Evolutionary conservation across 2,329 filamentous ascomycete species (phyloP).

Genomic region (Aspergillus unguis): DNA sequence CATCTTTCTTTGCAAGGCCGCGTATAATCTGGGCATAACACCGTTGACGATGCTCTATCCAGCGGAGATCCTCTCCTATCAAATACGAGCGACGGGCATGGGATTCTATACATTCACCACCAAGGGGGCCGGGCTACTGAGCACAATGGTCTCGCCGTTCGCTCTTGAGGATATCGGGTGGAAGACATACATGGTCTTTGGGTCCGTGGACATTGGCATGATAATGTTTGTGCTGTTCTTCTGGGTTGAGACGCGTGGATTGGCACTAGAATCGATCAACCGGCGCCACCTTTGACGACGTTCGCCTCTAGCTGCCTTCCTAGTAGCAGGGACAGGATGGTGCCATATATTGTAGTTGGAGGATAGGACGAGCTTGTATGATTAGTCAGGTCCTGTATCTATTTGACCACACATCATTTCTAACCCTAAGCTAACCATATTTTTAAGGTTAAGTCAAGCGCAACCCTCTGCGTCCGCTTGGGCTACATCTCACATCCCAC

Average conservation of each 20-base stretch:
- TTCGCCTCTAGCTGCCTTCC: neutral
- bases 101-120: slow-evolving; percentile 32
- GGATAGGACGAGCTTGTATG: too few relatives aligned
- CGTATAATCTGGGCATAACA: slow-evolving; percentile 52
- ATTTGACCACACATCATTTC: too few relatives aligned
- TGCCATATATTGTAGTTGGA: too few relatives aligned
- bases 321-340: too few relatives aligned
- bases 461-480: too few relatives aligned
- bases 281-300: neutral
- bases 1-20: slow-evolving; percentile 54
- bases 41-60: slow-evolving; percentile 50
- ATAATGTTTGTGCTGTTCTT: slow-evolving; percentile 23
- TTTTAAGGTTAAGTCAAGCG: too few relatives aligned
- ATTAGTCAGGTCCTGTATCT: too few relatives aligned
- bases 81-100: slow-evolving; percentile 49
- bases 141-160: slow-evolving; percentile 45
- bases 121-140: slow-evolving; percentile 28
- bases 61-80: slow-evolving; percentile 50
- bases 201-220: slow-evolving; percentile 40
- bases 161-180: slow-evolving; percentile 44
- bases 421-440: too few relatives aligned
- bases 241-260: slow-evolving; percentile 15
- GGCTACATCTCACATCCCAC: too few relatives aligned
- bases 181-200: slow-evolving; percentile 51
- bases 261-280: slow-evolving; percentile 8